These are phyloP conservation scores for Sphaerulina populicola DNA, from an alignment of 2,329 filamentous ascomycete genomes.

Conservation along the genomic window DNA sequence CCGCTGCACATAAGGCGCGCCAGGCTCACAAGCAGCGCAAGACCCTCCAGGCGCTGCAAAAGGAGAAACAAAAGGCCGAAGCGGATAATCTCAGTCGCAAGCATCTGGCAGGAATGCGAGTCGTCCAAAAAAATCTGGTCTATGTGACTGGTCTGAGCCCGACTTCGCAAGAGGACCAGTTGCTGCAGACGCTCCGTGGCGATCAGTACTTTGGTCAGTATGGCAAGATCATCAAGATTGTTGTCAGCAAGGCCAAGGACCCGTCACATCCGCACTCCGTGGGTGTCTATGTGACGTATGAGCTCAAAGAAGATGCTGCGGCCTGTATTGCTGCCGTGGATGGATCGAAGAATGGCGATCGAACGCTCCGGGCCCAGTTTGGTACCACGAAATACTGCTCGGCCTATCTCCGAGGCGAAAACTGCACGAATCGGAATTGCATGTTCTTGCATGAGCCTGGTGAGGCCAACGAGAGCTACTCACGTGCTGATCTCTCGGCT, in stretches of 20 bases:
- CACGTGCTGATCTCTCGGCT: constrained; percentile 84
- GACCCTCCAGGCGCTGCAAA: constrained; percentile 80
- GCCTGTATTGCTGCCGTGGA: constrained; percentile 88
- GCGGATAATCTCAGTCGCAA: constrained; percentile 93
- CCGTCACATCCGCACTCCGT: constrained; percentile 68
- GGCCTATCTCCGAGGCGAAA: constrained; percentile 87
- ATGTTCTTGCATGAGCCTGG: constrained; percentile 98
- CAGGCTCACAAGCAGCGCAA: constrained; percentile 80
- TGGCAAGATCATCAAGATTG: constrained; percentile 96
- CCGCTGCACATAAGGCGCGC: constrained; percentile 59
- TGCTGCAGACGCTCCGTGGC: constrained; percentile 82
- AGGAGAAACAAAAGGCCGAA: constrained; percentile 92
- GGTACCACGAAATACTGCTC: constrained; percentile 99
- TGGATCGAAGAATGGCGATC: constrained; percentile 82
- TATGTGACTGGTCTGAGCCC: constrained; percentile 94
- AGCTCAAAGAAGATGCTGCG: constrained; percentile 80
- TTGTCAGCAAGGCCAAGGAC: constrained; percentile 92
- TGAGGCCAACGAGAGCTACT: constrained; percentile 97
- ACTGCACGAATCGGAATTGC: constrained; percentile 89
- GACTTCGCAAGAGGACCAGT: constrained; percentile 81
- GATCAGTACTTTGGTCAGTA: constrained; percentile 96
- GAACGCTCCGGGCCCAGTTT: constrained; percentile 65
- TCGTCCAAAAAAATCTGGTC: constrained; percentile 97
- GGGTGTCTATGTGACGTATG: constrained; percentile 97
- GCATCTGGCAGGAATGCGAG: constrained; percentile 86